These are phyloP conservation scores for Clitoria ternatea DNA, from an alignment of 306 rosid species.

Conservation along the genomic window DNA sequence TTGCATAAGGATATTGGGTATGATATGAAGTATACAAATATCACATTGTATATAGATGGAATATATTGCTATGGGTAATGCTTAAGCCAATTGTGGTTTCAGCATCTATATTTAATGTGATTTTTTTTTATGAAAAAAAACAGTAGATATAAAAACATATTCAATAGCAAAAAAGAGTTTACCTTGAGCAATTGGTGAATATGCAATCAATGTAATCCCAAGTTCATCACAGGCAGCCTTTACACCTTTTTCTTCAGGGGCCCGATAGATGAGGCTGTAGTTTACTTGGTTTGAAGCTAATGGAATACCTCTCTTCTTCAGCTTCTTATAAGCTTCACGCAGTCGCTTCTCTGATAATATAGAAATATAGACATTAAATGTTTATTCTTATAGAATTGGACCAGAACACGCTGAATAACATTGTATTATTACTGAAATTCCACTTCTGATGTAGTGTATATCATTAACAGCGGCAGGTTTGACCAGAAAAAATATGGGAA, in stretches of 20 bases:
- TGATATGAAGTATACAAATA: not conserved
- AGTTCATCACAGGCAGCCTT: constrained; percentile 88
- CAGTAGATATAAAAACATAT: not conserved
- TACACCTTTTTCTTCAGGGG: constrained; percentile 83
- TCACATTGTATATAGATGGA: not conserved
- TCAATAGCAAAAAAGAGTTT: constrained; percentile 11
- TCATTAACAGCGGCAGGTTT: not conserved
- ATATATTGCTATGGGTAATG: too few species aligned
- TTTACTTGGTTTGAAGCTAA: constrained; percentile 92
- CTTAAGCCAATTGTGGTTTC: too few species aligned
- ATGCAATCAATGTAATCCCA: constrained; percentile 84
- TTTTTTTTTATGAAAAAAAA: too few species aligned
- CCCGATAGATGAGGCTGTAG: constrained; percentile 86
- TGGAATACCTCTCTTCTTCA: constrained; percentile 83
- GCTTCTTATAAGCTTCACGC: constrained; percentile 61
- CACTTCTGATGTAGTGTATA: not conserved
- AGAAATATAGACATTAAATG: not conserved
- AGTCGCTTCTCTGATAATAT: constrained; percentile 58
- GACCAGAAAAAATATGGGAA: too few species aligned
- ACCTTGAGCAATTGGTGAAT: constrained; percentile 98
- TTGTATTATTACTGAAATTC: not conserved
- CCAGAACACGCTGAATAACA: not conserved
- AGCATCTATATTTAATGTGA: not conserved
- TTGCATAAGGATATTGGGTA: not conserved
- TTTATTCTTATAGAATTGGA: not conserved